Evolutionary conservation across 768 basidiomycete genomes (phyloP), one percentile per base, ranked within the genome.

Genomic region (Hebeloma cylindrosporum): DNA sequence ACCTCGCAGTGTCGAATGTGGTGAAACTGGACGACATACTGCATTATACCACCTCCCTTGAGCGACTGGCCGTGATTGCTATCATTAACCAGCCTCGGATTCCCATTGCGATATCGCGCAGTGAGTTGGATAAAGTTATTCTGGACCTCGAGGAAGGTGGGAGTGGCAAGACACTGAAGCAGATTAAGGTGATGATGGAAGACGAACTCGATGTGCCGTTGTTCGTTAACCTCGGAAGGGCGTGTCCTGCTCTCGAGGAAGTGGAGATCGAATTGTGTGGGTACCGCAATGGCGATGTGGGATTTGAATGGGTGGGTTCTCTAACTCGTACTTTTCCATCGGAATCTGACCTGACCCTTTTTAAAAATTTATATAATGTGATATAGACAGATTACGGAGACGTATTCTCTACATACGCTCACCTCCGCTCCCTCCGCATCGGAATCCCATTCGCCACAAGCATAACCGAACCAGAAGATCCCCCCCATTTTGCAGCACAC

Each of bases 251-350:
- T 3, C 58, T 74, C 20, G 68, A 72, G 48, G 52, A 58, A 32
- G 44, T 74, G 33, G 72, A 74, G 48, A 60, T 74, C 13, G 72
- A 74, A 50, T 53, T 65, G 3, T 74, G 72, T 51, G 69, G 69
- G 33, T 71, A 72, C 47, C 64, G 64, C 25, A 67, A 72, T 27
- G 68, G 68, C 30, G 68, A 69, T 28, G 58, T 62, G 3, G 66
- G 66, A 6, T 60, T 63, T 35, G 61, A 67, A 31, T 72, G 72
- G 72, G 71, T 72, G 40, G 51, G 66, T 60, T 5, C 14, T 33
- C 14, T 20, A 4, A 30, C 10, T 18, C 9, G 35, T 23, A 23
- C 34, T 34, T n/a, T 41, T 22, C 30, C 32, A 25, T 21, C n/a
- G n/a, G n/a, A n/a, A n/a, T n/a, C n/a, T n/a, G n/a, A n/a, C n/a